Evolutionary conservation across 257 asterid genomes (phyloP), one percentile per base, ranked within the genome.

Genomic region (Coffea eugenioides): DNA sequence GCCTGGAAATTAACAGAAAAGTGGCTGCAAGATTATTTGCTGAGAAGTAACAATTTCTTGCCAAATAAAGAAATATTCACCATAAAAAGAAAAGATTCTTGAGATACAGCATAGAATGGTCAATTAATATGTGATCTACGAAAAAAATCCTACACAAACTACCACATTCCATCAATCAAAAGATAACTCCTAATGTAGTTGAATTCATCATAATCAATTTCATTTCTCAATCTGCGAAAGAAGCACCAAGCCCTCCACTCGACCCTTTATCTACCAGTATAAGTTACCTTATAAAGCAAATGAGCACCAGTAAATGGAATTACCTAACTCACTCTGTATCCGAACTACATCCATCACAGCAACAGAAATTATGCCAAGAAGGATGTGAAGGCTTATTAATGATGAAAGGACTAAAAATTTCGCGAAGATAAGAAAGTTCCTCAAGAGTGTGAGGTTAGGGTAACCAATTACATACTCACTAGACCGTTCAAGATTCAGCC

Each of bases 381-480:
- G 69, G 15, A 14, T 6, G 25, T n/a, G 56, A 77, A 71, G 66
- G 59, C 48, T 77, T 6, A 25, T 21, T 21, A 20, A 75, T 64
- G 69, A n/a, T n/a, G 71, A 45, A 21, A 66, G 9, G 20, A 66
- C 4, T 31, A 71, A 21, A 71, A 18, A n/a, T 45, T 20, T 41
- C 21, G 25, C 43, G 20, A 10, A 71, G 54, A 14, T 65, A 12
- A 66, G 45, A 56, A 46, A 45, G 72, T 45, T 64, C 15, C 46
- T 43, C 7, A 11, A 31, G 34, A 31, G 7, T 52, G 69, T 59
- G 49, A 51, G 41, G 41, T 23, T 13, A 75, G 71, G 74, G 82
- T 82, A 85, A 78, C 80, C 82, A 81, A 84, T 82, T 77, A 92
- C 98, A 79, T 94, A 96, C 99, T 92, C 99, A 88, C 90, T 92